phyloP scores from a whole-genome alignment of 495 filamentous ascomycete species.

The Podospora didyma region DNA sequence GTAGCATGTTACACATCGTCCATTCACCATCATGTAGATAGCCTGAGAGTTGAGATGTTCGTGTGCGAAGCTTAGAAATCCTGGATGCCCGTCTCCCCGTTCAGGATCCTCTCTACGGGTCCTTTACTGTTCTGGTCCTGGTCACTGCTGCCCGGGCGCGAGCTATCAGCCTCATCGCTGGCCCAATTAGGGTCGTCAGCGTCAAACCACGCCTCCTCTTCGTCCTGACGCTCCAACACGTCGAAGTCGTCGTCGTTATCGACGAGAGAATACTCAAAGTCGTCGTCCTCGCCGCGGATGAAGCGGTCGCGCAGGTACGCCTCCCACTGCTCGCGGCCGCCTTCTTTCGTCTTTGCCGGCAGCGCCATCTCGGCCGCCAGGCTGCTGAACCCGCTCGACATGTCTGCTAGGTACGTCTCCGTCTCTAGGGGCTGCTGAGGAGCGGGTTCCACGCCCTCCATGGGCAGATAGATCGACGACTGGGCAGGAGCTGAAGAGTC shows the following conservation, averaged over 20 bases:
- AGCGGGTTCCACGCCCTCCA: neutral
- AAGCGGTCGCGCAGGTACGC: constrained; percentile 68
- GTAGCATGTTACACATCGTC: too few species aligned
- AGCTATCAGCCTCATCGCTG: constrained; percentile 31
- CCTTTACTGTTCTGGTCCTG: constrained; percentile 48
- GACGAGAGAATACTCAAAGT: constrained; percentile 69
- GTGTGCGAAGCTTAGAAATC: constrained; percentile 71
- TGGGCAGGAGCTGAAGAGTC: neutral
- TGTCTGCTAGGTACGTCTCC: neutral
- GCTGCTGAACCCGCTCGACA: constrained; percentile 49
- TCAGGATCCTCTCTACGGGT: constrained; percentile 31
- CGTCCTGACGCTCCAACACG: constrained; percentile 55
- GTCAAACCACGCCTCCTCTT: constrained; percentile 69
- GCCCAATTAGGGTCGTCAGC: constrained; percentile 67
- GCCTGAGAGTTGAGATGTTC: too few species aligned
- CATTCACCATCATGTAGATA: too few species aligned
- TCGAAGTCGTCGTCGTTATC: constrained; percentile 70
- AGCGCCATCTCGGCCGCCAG: constrained; percentile 54
- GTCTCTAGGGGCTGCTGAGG: neutral
- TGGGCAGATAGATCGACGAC: too few species aligned
- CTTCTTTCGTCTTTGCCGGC: constrained; percentile 56
- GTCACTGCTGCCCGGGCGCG: constrained; percentile 13
- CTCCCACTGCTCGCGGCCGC: constrained; percentile 62
- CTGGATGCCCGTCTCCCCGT: constrained; percentile 75
- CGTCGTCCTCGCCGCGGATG: constrained; percentile 63